Evolutionary conservation across 2,329 filamentous ascomycete genomes (phyloP).

Genomic region (Alternaria burnsii): DNA sequence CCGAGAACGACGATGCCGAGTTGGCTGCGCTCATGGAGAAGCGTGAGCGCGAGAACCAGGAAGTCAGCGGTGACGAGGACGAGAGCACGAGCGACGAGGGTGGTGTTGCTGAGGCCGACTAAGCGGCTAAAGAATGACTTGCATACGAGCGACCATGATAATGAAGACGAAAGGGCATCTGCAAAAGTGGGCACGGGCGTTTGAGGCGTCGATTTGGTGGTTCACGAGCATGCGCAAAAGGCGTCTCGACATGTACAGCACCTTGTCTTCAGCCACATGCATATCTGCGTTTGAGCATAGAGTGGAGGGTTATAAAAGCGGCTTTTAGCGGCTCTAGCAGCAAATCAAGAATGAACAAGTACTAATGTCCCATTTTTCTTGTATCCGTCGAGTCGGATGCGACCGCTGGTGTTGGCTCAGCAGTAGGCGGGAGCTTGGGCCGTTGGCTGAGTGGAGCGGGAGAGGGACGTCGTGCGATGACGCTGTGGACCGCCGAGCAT

Average conservation of each 20-base stretch:
- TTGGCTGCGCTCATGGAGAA: constrained; percentile 99
- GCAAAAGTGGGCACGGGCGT: constrained; percentile 41
- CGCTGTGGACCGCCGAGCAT: constrained; percentile 17
- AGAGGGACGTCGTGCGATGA: constrained; percentile 20
- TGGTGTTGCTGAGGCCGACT: constrained; percentile 50
- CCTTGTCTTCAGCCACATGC: constrained; percentile 3
- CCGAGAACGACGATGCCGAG: constrained; percentile 97
- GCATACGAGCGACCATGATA: constrained; percentile 21
- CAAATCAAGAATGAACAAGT: constrained; percentile 6
- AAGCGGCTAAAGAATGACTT: constrained; percentile 22
- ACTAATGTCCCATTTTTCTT: not conserved
- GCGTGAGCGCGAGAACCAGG: constrained; percentile 95
- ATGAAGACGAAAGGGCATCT: constrained; percentile 25
- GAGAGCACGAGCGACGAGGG: constrained; percentile 95
- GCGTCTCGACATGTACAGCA: constrained; percentile 29
- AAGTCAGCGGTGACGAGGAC: constrained; percentile 97
- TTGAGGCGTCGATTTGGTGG: constrained; percentile 30
- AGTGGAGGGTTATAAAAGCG: not conserved
- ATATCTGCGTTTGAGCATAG: constrained; percentile 4
- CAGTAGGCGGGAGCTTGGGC: constrained; percentile 21
- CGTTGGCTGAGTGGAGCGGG: constrained; percentile 10
- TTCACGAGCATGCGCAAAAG: constrained; percentile 27
- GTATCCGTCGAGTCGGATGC: not conserved
- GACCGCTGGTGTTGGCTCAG: constrained; percentile 2
- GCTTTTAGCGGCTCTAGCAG: not conserved